Evolutionary conservation across 768 basidiomycete species (phyloP).

Genomic region (Pleurotus pulmonarius): DNA sequence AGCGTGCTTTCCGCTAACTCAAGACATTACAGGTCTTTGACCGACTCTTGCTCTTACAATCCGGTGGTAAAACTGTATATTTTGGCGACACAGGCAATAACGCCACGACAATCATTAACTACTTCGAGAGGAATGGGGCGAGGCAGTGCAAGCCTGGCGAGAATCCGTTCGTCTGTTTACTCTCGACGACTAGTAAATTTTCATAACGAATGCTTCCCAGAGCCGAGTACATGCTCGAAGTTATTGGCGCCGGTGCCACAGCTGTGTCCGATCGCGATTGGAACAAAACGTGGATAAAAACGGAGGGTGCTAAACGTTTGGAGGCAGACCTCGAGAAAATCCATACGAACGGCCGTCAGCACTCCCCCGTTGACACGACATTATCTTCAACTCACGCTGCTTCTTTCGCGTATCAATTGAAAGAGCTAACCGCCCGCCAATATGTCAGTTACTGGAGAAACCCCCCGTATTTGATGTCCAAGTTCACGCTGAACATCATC

Average conservation of each 20-base stretch:
- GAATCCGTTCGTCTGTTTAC: slow-evolving; percentile 55
- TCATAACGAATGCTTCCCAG: slow-evolving; percentile 20
- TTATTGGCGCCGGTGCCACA: slow-evolving; percentile 72
- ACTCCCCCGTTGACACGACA: slow-evolving; percentile 30
- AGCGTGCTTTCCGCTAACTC: too few species aligned
- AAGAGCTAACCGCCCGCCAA: slow-evolving; percentile 41
- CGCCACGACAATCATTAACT: slow-evolving; percentile 58
- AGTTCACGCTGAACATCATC: slow-evolving; percentile 49
- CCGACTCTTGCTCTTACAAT: slow-evolving; percentile 67
- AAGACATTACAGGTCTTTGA: slow-evolving; percentile 53
- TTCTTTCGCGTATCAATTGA: slow-evolving; percentile 46
- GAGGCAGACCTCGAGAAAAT: slow-evolving; percentile 42
- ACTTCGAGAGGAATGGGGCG: slow-evolving; percentile 73
- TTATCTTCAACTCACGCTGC: slow-evolving; percentile 48
- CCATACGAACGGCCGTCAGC: slow-evolving; percentile 42
- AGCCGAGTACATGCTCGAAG: slow-evolving; percentile 67
- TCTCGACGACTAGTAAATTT: not conserved
- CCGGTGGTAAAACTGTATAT: slow-evolving; percentile 75
- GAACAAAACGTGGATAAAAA: slow-evolving; percentile 52
- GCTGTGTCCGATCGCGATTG: slow-evolving; percentile 54
- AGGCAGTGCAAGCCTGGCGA: slow-evolving; percentile 56
- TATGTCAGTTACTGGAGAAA: slow-evolving; percentile 47
- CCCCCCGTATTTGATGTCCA: slow-evolving; percentile 59
- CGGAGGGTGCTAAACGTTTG: slow-evolving; percentile 36
- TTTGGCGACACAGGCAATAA: slow-evolving; percentile 70